A percentile compares a stretch with the other conserved stretches of the same genome.
Conservation (phyloP, 441 rosid genomes). For the Gossypium lobatum region DNA sequence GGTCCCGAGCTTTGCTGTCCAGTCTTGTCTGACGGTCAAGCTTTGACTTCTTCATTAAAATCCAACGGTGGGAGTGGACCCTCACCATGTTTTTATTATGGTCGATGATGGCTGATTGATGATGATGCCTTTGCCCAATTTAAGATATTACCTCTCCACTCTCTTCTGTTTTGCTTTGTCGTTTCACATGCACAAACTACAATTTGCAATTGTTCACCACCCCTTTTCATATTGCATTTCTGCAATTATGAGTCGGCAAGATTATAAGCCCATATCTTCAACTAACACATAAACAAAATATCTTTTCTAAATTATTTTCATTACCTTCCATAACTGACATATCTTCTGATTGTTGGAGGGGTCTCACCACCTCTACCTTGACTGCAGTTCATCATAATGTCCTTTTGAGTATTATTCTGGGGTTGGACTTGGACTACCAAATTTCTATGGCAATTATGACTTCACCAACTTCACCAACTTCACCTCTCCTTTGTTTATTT, state of each 20-base stretch:
- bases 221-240: neutral
- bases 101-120: neutral
- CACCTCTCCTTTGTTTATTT: neutral
- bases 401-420: neutral
- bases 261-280: neutral
- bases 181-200: neutral
- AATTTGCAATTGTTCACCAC: neutral
- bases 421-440: neutral
- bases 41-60: constrained; percentile 28
- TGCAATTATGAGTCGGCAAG: constrained; percentile 15
- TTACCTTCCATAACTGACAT: constrained; percentile 6
- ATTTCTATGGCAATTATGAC: constrained; percentile 1
- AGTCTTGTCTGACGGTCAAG: constrained; percentile 37
- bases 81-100: neutral
- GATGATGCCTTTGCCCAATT: neutral
- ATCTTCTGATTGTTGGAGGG: constrained; percentile 9
- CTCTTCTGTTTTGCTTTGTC: constrained; percentile 2
- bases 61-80: constrained; percentile 39
- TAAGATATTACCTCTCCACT: neutral
- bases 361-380: neutral
- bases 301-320: neutral
- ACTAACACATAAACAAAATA: neutral
- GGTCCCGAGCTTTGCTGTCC: neutral
- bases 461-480: constrained; percentile 10
- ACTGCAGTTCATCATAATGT: neutral